Percentiles rank a stretch among this genome's conserved stretches.
Conservation (phyloP, 352 stramenopile species). For the Pythium aquatile region DNA sequence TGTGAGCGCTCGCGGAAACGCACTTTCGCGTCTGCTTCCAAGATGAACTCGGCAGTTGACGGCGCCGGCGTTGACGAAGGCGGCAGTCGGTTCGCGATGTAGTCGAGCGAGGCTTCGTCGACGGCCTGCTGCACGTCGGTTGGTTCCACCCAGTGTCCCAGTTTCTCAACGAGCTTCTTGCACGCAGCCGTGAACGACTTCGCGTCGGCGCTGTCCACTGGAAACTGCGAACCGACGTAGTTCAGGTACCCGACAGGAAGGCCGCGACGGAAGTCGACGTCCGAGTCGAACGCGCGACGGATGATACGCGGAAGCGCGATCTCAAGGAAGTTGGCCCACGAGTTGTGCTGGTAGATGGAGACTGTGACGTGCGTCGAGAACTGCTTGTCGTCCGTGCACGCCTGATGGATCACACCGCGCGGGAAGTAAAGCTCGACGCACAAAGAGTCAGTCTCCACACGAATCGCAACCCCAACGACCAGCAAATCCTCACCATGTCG, state of each 20-base stretch:
- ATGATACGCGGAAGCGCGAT: slow-evolving; percentile 73
- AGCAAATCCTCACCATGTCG: slow-evolving; percentile 43
- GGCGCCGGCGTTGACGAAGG: slow-evolving; percentile 27
- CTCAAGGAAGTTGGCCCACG: slow-evolving; percentile 87
- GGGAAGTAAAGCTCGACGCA: slow-evolving; percentile 73
- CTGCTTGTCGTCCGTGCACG: slow-evolving; percentile 63
- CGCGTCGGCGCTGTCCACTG: slow-evolving; percentile 33
- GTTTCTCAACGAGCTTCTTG: slow-evolving; percentile 50
- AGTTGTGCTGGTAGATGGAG: slow-evolving; percentile 87
- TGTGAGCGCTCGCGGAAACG: slow-evolving; percentile 70
- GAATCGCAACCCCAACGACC: background rate
- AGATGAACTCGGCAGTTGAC: slow-evolving; percentile 33
- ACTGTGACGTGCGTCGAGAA: slow-evolving; percentile 89
- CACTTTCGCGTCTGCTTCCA: slow-evolving; percentile 47
- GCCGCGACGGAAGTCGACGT: slow-evolving; percentile 69
- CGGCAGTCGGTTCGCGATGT: slow-evolving; percentile 72
- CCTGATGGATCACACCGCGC: slow-evolving; percentile 77
- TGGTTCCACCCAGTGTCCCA: slow-evolving; percentile 45
- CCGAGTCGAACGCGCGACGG: slow-evolving; percentile 72
- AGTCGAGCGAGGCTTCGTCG: slow-evolving; percentile 75
- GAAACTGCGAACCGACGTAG: slow-evolving; percentile 75
- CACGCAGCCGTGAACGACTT: slow-evolving; percentile 45
- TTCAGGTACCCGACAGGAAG: slow-evolving; percentile 72
- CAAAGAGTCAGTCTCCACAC: background rate
- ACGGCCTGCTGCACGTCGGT: slow-evolving; percentile 66